Conservation (phyloP, 1,284 basidiomycete species). For the Agroathelia rolfsii region DNA sequence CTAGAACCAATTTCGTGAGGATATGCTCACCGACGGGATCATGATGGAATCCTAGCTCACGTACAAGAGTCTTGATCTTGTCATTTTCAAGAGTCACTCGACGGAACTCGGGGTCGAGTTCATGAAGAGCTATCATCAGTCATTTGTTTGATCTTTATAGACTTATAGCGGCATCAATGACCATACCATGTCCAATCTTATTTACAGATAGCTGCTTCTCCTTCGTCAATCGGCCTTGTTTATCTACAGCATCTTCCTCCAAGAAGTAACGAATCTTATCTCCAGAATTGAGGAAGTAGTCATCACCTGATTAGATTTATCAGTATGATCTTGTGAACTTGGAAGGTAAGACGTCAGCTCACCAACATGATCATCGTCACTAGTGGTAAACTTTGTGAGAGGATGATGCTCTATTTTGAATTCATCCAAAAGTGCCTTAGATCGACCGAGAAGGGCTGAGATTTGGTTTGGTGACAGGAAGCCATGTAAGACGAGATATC, state of each 20-base stretch:
- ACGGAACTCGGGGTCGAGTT: constrained; percentile 75
- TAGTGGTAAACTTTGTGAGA: constrained; percentile 34
- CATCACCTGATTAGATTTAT: constrained; percentile 74
- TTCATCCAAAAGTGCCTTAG: constrained; percentile 64
- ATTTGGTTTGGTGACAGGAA: constrained; percentile 62
- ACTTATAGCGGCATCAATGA: constrained; percentile 12
- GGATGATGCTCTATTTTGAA: constrained; percentile 79
- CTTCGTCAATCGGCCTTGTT: constrained; percentile 55
- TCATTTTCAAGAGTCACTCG: constrained; percentile 71
- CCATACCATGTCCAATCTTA: constrained; percentile 75
- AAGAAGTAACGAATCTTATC: constrained; percentile 91
- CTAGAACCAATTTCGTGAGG: constrained; percentile 9
- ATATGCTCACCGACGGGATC: constrained; percentile 63
- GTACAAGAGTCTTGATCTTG: constrained; percentile 54
- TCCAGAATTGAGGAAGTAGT: constrained; percentile 86
- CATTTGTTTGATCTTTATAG: too few species aligned
- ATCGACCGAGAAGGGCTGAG: constrained; percentile 53
- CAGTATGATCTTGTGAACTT: constrained; percentile 78
- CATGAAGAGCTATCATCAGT: constrained; percentile 54
- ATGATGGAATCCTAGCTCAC: constrained; percentile 69
- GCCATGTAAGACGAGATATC: constrained; percentile 71
- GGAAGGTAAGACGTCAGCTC: constrained; percentile 41
- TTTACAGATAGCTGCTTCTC: constrained; percentile 75
- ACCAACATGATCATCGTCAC: too few species aligned
- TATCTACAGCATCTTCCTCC: constrained; percentile 70